Evolutionary conservation across 2,329 filamentous ascomycete genomes (phyloP).

Genomic region (Didymosphaeria variabile): DNA sequence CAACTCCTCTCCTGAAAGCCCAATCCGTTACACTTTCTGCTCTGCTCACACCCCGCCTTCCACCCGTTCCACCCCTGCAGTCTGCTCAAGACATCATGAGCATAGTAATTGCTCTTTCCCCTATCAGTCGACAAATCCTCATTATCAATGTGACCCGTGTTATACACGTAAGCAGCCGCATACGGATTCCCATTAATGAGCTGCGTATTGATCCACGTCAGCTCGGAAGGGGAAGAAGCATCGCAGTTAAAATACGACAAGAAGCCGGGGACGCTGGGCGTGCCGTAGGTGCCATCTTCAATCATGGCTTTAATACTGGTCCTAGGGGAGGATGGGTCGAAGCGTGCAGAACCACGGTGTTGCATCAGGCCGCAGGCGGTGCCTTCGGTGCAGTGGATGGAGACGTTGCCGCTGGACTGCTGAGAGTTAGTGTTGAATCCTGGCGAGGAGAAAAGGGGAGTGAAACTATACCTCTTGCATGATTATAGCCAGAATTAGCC

Average conservation of each 20-base stretch:
- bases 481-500: constrained; percentile 26
- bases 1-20: constrained; percentile 17
- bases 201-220: constrained; percentile 16
- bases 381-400: constrained; percentile 23
- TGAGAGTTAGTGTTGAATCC: constrained; percentile 2
- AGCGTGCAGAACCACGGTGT: constrained; percentile 17
- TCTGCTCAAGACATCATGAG: constrained; percentile 26
- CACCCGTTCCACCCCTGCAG: constrained; percentile 28
- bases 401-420: constrained; percentile 25
- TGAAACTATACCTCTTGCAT: constrained; percentile 27
- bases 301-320: constrained; percentile 27
- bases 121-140: constrained; percentile 16
- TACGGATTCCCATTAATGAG: constrained; percentile 26
- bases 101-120: constrained; percentile 24
- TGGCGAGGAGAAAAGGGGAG: not conserved
- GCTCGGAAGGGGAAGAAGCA: constrained; percentile 1
- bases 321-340: constrained; percentile 12
- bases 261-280: constrained; percentile 18
- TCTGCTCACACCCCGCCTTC: constrained; percentile 17
- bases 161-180: constrained; percentile 27
- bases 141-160: constrained; percentile 18
- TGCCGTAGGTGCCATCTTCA: constrained; percentile 22
- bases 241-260: constrained; percentile 23
- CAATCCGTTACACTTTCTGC: constrained; percentile 12
- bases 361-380: constrained; percentile 32